phyloP scores from a whole-genome alignment of 768 basidiomycete genomes.

The Phanerochaete carnosa region DNA sequence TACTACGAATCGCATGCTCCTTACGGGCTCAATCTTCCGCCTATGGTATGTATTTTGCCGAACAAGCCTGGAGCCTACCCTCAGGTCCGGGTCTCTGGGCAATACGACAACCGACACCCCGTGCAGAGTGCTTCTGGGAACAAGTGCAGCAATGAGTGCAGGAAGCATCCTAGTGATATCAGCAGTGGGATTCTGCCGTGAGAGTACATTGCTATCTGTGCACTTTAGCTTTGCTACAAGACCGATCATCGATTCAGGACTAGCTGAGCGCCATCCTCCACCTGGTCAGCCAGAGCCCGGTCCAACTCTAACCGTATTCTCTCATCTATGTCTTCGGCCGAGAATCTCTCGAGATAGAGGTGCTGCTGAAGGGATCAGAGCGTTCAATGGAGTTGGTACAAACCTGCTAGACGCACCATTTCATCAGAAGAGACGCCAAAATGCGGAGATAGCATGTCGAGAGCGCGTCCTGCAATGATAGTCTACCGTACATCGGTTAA shows the following conservation, averaged over 20 bases:
- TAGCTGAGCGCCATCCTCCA: slow-evolving; percentile 47
- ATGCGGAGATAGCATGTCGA: slow-evolving; percentile 50
- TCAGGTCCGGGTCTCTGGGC: not conserved
- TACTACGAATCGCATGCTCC: not conserved
- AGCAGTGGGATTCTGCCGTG: not conserved
- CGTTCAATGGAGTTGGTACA: not conserved
- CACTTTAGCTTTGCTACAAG: not conserved
- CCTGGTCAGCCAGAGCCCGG: slow-evolving; percentile 42
- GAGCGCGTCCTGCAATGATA: slow-evolving; percentile 53
- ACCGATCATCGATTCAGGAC: slow-evolving; percentile 4
- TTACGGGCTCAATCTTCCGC: not conserved
- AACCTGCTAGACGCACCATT: slow-evolving; percentile 27
- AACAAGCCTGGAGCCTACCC: not conserved
- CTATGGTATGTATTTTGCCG: not conserved
- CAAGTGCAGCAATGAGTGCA: not conserved
- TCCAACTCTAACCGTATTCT: slow-evolving; percentile 43
- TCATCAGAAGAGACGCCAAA: slow-evolving; percentile 32
- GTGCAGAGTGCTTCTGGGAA: not conserved
- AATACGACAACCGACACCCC: not conserved
- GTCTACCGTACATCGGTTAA: slow-evolving; percentile 33
- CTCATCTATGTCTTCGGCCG: slow-evolving; percentile 23
- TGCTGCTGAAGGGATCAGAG: slow-evolving; percentile 31
- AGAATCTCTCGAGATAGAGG: slow-evolving; percentile 34
- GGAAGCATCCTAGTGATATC: not conserved
- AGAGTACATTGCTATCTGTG: not conserved